These are phyloP conservation scores for Rhizopus delemar DNA, from an alignment of 371 early-diverging fungal genomes.

Conservation along the genomic window DNA sequence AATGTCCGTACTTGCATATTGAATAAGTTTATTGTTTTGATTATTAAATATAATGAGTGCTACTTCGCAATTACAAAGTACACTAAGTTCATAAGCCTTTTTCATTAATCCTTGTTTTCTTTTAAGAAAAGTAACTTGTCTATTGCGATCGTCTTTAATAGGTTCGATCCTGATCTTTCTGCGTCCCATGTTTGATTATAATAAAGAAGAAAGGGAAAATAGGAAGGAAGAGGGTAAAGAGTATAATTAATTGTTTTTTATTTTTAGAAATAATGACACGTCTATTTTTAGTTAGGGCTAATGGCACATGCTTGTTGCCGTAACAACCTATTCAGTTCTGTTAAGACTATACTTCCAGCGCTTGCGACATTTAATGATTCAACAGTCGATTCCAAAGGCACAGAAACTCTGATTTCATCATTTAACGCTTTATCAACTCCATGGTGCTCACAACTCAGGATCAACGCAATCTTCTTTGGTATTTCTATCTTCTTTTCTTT, in stretches of 20 bases:
- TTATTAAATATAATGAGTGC: constrained; percentile 89
- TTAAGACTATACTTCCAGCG: constrained; percentile 59
- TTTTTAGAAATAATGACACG: neutral
- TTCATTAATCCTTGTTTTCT: constrained; percentile 98
- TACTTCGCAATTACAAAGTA: constrained; percentile 96
- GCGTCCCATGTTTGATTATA: constrained; percentile 74
- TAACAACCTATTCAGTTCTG: constrained; percentile 53
- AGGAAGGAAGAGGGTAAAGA: neutral
- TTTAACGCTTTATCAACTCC: constrained; percentile 40
- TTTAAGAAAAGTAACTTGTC: constrained; percentile 94
- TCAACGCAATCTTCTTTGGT: constrained; percentile 50
- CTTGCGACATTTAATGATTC: constrained; percentile 60
- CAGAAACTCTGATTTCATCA: constrained; percentile 51
- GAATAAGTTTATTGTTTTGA: constrained; percentile 88
- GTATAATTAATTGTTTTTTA: neutral
- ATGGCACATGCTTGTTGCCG: constrained; percentile 4
- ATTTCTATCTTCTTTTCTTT: constrained; percentile 18
- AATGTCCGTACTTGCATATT: constrained; percentile 91
- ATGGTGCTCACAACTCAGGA: constrained; percentile 57
- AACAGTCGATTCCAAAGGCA: constrained; percentile 53
- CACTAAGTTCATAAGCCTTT: constrained; percentile 98
- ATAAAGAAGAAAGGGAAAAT: constrained; percentile 7
- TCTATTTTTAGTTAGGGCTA: constrained; percentile 5
- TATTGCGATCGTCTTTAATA: constrained; percentile 92
- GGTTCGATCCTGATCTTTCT: constrained; percentile 95